Conservation (phyloP, 768 basidiomycete species). For the Termitomyces sp. region DNA sequence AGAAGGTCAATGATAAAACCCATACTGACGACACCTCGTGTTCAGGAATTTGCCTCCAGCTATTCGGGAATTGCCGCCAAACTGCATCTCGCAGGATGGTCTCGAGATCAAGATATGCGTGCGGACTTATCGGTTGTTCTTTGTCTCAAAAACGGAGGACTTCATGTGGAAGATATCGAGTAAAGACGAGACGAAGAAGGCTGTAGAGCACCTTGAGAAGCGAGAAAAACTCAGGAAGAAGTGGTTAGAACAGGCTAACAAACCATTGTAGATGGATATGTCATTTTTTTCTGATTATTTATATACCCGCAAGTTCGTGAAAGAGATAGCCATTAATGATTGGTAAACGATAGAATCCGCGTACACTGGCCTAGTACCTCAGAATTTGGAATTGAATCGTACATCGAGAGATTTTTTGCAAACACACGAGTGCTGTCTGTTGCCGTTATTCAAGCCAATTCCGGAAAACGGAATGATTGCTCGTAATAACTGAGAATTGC, state of each 20-base stretch:
- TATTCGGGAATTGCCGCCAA: conserved; percentile 35
- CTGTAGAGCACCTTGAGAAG: conserved; percentile 25
- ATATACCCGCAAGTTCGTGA: neutral
- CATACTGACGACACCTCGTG: conserved; percentile 1
- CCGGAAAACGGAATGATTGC: too few species aligned
- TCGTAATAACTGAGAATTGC: too few species aligned
- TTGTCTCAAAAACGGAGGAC: conserved; percentile 67
- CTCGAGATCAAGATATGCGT: conserved; percentile 87
- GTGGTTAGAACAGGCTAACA: conserved; percentile 31
- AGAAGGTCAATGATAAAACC: neutral
- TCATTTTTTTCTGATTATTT: neutral
- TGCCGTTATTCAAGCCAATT: too few species aligned
- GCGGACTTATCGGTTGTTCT: conserved; percentile 79
- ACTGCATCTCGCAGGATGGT: conserved; percentile 50
- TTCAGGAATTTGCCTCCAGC: conserved; percentile 38
- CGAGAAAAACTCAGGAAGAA: conserved; percentile 31
- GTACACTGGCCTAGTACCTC: too few species aligned
- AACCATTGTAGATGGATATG: conserved; percentile 8
- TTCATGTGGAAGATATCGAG: conserved; percentile 47
- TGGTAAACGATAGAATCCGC: too few species aligned
- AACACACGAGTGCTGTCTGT: too few species aligned
- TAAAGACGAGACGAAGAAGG: conserved; percentile 36
- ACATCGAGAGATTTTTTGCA: too few species aligned
- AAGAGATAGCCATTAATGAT: too few species aligned
- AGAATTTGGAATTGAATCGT: too few species aligned